Evolutionary conservation across 2,329 filamentous ascomycete genomes (phyloP).

Genomic region (Pseudocercospora crystallina): DNA sequence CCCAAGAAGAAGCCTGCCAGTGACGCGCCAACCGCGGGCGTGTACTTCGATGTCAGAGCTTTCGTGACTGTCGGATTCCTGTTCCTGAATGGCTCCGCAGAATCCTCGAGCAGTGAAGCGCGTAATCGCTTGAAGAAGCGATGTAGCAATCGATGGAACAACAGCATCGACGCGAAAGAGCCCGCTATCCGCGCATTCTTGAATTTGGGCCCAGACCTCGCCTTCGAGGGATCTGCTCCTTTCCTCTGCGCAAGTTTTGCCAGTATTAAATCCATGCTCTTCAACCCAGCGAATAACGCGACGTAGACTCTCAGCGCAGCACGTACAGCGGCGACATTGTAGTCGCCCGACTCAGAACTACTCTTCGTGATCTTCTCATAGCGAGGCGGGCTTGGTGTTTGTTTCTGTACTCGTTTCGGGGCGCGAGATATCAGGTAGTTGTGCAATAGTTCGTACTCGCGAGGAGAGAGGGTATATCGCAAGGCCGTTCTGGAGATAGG

Average conservation of each 20-base stretch:
- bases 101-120: constrained; percentile 70
- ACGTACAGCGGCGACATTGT: constrained; percentile 49
- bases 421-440: constrained; percentile 78
- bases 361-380: constrained; percentile 50
- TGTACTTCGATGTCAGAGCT: constrained; percentile 76
- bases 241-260: constrained; percentile 38
- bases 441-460: constrained; percentile 83
- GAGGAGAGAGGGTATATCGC: constrained; percentile 77
- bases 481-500: constrained; percentile 81
- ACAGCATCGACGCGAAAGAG: constrained; percentile 79
- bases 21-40: constrained; percentile 87
- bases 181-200: constrained; percentile 74
- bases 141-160: constrained; percentile 85
- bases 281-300: constrained; percentile 44
- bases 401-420: constrained; percentile 54
- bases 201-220: constrained; percentile 21
- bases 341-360: constrained; percentile 37
- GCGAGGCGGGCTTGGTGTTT: constrained; percentile 49
- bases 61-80: constrained; percentile 76
- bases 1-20: constrained; percentile 81
- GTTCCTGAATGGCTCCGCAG: constrained; percentile 74
- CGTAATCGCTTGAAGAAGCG: constrained; percentile 84
- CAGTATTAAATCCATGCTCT: constrained; percentile 47
- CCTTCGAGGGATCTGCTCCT: constrained; percentile 14
- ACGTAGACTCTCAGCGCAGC: constrained; percentile 47